Base-by-base conservation (phyloP, 2,329 filamentous ascomycete species). In the Helotiales sp. region DNA sequence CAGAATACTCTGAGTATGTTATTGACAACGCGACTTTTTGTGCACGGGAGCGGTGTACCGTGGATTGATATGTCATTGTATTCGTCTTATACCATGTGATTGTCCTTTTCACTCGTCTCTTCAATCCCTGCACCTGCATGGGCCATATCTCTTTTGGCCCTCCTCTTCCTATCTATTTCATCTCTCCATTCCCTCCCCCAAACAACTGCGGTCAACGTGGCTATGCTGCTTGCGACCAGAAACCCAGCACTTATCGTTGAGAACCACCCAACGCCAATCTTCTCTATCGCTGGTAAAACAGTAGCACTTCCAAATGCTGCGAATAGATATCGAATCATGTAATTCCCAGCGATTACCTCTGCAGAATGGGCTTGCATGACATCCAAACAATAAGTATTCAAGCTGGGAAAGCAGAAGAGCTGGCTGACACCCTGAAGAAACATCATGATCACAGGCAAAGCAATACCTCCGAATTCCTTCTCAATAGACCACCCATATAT, bases 381-480 rank as follows among this genome's bases (percentile, higher is more conserved):
- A 70, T 95, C 90, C 38, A 95, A 74, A 70, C 89, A 93, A 73
- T 95, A 93, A 0, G 89, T 90, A 70, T 93, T 92, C 60, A 93
- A 71, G 48, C 82, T 84, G 0, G 88, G 88, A 67, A 91, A 92
- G 66, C 87, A 89, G 68, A 91, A 89, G 5, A 92, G 75, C 71
- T 92, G 88, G 0, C 84, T 87, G 0, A 91, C 79, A 1, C 89
- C 89, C 67, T 92, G 88, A 2, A 88, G 59, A 69, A 92, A 92
- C 78, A 93, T 86, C 66, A 84, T 83, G 7, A 91, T 78, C 2
- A 91, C 86, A 0, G 88, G 89, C 4, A 89, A 69, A 0, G 80
- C 75, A 42, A 84, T 77, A 2, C 81, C 81, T 3, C 81, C 81
- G 2, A 78, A 75, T 9, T 73, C 67, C 56, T 74, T 75, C 55